Evolutionary conservation across 176 grass and related monocot species (phyloP).

Genomic region (Carex scoparia): DNA sequence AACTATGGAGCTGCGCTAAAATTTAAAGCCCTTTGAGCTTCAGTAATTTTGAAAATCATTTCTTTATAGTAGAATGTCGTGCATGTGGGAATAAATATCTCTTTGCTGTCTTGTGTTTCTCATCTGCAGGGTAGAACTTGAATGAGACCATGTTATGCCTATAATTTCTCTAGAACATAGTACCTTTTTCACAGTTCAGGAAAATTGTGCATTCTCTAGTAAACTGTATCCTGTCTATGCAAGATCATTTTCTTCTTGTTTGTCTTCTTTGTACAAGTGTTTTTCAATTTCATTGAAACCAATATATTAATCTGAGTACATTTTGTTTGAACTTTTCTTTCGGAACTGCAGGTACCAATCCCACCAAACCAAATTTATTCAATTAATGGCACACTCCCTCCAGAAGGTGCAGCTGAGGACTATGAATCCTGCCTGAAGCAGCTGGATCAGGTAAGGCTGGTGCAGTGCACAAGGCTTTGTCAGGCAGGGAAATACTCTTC

Average conservation of each 20-base stretch:
- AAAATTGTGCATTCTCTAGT: neutral
- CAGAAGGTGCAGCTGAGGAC: conserved; percentile 80
- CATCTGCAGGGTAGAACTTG: neutral
- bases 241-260: neutral
- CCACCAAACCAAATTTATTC: conserved; percentile 75
- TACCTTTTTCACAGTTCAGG: neutral
- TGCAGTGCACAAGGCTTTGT: conserved; percentile 64
- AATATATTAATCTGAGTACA: neutral
- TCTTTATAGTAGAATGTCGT: neutral
- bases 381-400: conserved; percentile 83
- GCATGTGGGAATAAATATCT: neutral
- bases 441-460: conserved; percentile 53
- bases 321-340: neutral
- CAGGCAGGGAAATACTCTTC: conserved; percentile 30
- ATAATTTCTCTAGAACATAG: neutral
- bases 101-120: neutral
- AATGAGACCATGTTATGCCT: no score
- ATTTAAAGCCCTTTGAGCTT: neutral
- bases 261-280: neutral
- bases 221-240: neutral
- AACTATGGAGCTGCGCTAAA: neutral
- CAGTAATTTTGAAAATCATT: neutral
- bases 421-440: conserved; percentile 77
- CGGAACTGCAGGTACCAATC: conserved; percentile 60
- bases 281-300: neutral